Percentiles rank a stretch among this genome's conserved stretches.
Evolutionary conservation across 73 alveolate species (phyloP).

Genomic region (Paramecium biaurelia): DNA sequence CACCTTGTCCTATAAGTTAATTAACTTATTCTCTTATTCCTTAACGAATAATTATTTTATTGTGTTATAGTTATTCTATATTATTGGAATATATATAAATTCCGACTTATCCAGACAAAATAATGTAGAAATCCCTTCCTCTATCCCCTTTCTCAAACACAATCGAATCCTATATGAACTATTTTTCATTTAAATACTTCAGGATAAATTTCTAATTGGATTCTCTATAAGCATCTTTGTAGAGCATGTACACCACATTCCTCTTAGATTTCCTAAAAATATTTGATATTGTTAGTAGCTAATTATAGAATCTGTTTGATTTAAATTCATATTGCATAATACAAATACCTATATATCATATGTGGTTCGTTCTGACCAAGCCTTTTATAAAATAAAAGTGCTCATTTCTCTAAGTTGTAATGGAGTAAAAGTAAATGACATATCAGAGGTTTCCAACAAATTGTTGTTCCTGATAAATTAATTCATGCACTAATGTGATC

Average conservation of each 20-base stretch:
- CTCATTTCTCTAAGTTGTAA: neutral
- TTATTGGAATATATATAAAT: slow-evolving; percentile 24
- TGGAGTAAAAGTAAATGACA: neutral
- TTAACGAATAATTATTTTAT: neutral
- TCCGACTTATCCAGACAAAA: slow-evolving; percentile 55
- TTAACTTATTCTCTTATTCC: neutral
- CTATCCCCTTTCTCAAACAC: slow-evolving; percentile 48
- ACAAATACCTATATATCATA: neutral
- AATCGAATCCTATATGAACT: neutral
- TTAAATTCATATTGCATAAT: neutral
- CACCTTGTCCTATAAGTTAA: neutral
- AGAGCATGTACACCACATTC: neutral
- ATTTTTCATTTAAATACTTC: neutral
- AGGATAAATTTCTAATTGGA: neutral
- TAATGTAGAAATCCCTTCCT: slow-evolving; percentile 51
- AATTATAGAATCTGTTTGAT: neutral
- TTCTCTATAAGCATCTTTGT: neutral
- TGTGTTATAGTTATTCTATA: neutral
- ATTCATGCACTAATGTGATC: neutral
- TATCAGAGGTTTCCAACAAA: neutral
- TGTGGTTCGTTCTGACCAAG: neutral
- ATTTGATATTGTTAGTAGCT: neutral
- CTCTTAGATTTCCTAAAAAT: neutral
- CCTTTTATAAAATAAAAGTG: neutral
- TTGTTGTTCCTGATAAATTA: slow-evolving; percentile 18